Evolutionary conservation across 2,329 filamentous ascomycete genomes (phyloP).

Genomic region (Neopestalotiopsis sp.): DNA sequence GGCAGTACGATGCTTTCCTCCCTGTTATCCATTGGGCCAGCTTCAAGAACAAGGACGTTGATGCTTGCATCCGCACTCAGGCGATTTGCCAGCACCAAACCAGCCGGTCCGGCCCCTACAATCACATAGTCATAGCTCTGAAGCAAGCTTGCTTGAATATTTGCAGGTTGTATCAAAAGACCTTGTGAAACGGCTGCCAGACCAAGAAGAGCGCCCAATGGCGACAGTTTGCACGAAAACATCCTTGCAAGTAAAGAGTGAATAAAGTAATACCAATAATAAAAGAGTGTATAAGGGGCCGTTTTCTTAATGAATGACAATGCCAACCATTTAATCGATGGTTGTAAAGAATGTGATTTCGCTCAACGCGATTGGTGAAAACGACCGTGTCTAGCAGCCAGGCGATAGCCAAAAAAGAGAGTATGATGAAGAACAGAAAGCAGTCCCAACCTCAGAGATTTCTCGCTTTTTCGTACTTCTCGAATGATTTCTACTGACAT

Average conservation of each 20-base stretch:
- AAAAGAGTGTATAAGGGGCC: constrained; percentile 3
- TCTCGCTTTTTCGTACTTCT: background rate
- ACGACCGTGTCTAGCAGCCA: background rate
- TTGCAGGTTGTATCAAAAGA: constrained; percentile 11
- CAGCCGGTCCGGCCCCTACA: constrained; percentile 25
- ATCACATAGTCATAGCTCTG: constrained; percentile 25
- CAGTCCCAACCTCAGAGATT: background rate
- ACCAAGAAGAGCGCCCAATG: background rate
- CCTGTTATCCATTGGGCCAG: constrained; percentile 10
- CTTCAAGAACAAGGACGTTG: constrained; percentile 13
- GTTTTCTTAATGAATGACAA: background rate
- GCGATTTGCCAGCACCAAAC: constrained; percentile 25
- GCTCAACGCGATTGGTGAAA: background rate
- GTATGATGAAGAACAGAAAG: background rate
- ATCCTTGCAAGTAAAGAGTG: background rate
- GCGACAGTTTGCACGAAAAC: background rate
- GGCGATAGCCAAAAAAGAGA: background rate
- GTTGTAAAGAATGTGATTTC: background rate
- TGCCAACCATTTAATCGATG: background rate
- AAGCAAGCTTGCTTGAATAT: constrained; percentile 2
- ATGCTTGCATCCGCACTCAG: constrained; percentile 22
- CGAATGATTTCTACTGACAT: background rate
- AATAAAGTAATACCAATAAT: background rate
- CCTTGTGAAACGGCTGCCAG: constrained; percentile 4
- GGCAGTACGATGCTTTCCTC: background rate